Base-by-base conservation (phyloP, 2,329 filamentous ascomycete genomes). In the Xylariomycetidae sp. region DNA sequence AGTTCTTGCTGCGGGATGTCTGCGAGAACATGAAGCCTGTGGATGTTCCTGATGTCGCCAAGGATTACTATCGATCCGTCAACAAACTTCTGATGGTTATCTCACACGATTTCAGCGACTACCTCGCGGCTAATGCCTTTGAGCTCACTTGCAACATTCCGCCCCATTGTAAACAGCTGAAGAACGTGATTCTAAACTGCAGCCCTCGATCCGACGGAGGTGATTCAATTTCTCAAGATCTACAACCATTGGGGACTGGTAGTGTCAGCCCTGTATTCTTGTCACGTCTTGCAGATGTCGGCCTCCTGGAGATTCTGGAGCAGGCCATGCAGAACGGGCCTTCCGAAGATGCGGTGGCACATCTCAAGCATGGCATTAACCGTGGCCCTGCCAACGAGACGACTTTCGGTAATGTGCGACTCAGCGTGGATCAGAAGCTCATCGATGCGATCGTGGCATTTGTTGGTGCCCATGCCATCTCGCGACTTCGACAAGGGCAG, bases 91-190 rank as follows among this genome's bases (percentile, higher is more conserved):
- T 97, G 34, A 67, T 94, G 20, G 75, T 94, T 33, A 67, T 98
- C 33, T 86, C 95, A 48, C 92, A 97, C 54, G 92, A 98, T 58
- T 97, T 88, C 61, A 85, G 90, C 0, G 88, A 96, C 36, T 98
- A 95, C 59, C 66, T 98, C 26, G 84, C 86, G 5, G 86, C 89
- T 49, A 88, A 94, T 57, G 86, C 94, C 54, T 79, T 86, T 46
- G 77, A 80, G 46, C 77, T 98, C 33, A 88, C 83, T 63, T 82
- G 85, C 48, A 80, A 78, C 51, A 83, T 97, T 37, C 86, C 89
- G 2, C 77, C 80, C 31, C 84, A 92, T 52, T 92, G 87, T 61
- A 81, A 82, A 12, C 92, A 97, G 59, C 70, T 96, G 33, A 80
- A 89, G 45, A 96, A 97, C 53, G 71, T 95, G 34, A 80, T 98